Base-by-base conservation (phyloP, 768 basidiomycete genomes). In the Coprinopsis sp. region DNA sequence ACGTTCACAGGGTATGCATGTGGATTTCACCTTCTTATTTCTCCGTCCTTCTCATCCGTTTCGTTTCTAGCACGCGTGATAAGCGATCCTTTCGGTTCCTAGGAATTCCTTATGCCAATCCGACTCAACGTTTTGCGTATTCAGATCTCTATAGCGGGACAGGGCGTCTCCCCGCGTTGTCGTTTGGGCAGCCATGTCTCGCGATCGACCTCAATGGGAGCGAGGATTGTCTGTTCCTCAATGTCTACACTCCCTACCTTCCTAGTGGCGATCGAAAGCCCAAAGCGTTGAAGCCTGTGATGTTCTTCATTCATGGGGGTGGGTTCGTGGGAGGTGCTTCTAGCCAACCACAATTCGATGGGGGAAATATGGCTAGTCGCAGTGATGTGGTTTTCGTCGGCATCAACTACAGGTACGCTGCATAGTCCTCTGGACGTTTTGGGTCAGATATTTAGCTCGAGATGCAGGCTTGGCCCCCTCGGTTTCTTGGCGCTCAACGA, bases 271-370 rank as follows among this genome's bases (percentile, higher is more conserved):
- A 49, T 3, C 46, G 12, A 0, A 51, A 52, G 24, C 49, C 55
- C 0, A 57, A 51, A 22, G 51, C 46, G 13, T 43, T 64, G 21
- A 73, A 69, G 41, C 69, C 76, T 0, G 73, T 74, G 16, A 63
- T 76, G 63, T 69, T 77, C 54, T 76, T 68, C 70, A 76, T 77
- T 25, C 73, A 77, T 36, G 74, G 76, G 3, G 74, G 74, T 2
- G 72, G 72, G 10, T 75, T 70, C 46, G 70, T 67, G 1, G 51
- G 62, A 10, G 73, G 73, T 2, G 62, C 64, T 33, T 68, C 67
- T 3, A 64, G 64, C 11, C 69, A 72, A 49, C 51, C 64, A 1
- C 64, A 66, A 2, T 74, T 64, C 51, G 72, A 72, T 27, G 73
- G 75, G 2, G 69, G 73, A 3, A 72, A 67, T 54, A 40, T 72